Evolutionary conservation across 2,329 filamentous ascomycete species (phyloP), one percentile per base, ranked within the genome.

Genomic region (Scleromitrula shiraiana): DNA sequence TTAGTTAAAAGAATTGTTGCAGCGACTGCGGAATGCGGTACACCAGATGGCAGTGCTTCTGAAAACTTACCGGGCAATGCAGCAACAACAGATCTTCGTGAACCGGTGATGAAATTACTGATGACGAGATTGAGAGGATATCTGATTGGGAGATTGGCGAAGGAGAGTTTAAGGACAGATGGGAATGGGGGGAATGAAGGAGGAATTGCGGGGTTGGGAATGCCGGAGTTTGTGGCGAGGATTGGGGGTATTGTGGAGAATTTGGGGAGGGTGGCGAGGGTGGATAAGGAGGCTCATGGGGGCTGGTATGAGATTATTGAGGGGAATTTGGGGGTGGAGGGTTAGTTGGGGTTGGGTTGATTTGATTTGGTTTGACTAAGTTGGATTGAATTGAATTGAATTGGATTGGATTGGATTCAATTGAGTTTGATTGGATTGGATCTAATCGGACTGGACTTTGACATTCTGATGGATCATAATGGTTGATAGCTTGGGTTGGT

Each of bases 141-240:
- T 60, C 74, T 89, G 5, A 70, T 85, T 20, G 71, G 72, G 2
- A 74, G 85, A 15, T 67, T 89, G 24, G 74, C 77, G 35, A 48
- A 48, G 17, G 81, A 84, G 4, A 76, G 72, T 20, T 85, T 80
- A 44, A 78, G 81, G 4, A 82, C 76, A 42, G 85, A 89, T 24
- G 46, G 24, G 20, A 60, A 80, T 85, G 58, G 79, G n/a, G 33
- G 33, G 10, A 19, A 17, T 85, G 49, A 39, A 27, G 46, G 27
- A 47, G 78, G 79, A 57, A 82, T 79, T 10, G 80, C 82, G 0
- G 85, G 77, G 56, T 73, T 85, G 15, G 85, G 85, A 0, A 67
- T 90, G 49, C 81, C 81, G 0, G 85, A 90, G 65, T 89, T 89
- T 62, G 80, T 84, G 14, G 76, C 78, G 23, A 77, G 75, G 51